A percentile compares a stretch with the other conserved stretches of the same genome.
phyloP scores from a whole-genome alignment of 1,284 basidiomycete genomes.

The Cerioporus squamosus region DNA sequence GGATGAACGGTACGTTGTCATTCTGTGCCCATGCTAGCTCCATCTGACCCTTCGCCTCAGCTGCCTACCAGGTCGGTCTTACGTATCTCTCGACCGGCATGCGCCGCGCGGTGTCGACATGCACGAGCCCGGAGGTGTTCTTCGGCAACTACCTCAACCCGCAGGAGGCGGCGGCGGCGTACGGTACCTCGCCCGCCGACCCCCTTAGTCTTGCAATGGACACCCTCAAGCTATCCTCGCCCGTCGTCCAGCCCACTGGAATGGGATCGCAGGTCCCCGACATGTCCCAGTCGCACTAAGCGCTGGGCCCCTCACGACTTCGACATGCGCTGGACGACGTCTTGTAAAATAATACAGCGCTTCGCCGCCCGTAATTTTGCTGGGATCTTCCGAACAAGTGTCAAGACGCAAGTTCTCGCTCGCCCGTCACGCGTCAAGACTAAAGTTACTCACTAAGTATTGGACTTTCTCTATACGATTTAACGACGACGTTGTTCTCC shows the following conservation, averaged over 20 bases:
- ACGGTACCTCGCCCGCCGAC: constrained; percentile 51
- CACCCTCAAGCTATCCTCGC: constrained; percentile 41
- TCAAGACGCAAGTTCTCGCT: no score
- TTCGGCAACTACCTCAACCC: constrained; percentile 58
- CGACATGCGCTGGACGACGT: constrained; percentile 5
- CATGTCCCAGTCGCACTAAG: constrained; percentile 1
- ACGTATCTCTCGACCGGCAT: constrained; percentile 95
- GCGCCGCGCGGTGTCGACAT: constrained; percentile 92
- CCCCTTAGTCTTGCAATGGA: constrained; percentile 78
- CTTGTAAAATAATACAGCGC: constrained; percentile 14
- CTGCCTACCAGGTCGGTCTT: constrained; percentile 93
- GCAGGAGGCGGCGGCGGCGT: constrained; percentile 36
- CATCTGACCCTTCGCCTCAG: constrained; percentile 41
- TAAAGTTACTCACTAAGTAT: no score
- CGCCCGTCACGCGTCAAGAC: no score
- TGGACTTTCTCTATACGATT: no score
- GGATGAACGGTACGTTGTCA: constrained; percentile 81
- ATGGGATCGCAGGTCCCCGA: not conserved
- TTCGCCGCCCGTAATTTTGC: not conserved
- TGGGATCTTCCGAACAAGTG: no score
- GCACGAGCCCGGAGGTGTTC: constrained; percentile 91
- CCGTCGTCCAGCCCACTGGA: constrained; percentile 20
- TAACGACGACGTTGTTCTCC: no score
- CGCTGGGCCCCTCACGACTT: not conserved
- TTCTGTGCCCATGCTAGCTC: not conserved